Percentiles rank a stretch among this genome's conserved stretches.
Evolutionary conservation across 2,329 filamentous ascomycete genomes (phyloP).

Genomic region (Coniochaeta sp.): DNA sequence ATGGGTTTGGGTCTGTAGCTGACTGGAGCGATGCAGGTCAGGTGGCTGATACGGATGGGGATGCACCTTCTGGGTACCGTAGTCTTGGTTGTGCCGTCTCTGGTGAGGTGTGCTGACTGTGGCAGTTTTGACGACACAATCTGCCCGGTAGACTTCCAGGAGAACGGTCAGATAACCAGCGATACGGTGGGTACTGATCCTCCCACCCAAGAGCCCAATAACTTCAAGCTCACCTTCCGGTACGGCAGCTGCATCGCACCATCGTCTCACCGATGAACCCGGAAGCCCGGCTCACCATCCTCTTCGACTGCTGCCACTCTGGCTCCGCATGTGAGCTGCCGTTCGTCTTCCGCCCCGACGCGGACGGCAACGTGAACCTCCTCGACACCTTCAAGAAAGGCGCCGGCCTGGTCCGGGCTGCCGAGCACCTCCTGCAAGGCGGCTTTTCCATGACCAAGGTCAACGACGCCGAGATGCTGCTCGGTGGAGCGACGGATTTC

Average conservation of each 20-base stretch:
- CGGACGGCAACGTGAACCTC: conserved; percentile 47
- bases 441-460: conserved; percentile 38
- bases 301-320: conserved; percentile 77
- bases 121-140: conserved; percentile 75
- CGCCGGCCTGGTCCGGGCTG: conserved; percentile 38
- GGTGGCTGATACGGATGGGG: conserved; percentile 67
- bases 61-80: conserved; percentile 23
- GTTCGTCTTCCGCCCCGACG: conserved; percentile 64
- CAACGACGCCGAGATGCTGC: conserved; percentile 41
- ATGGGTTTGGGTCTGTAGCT: neutral
- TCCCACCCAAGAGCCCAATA: neutral
- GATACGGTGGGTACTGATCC: conserved; percentile 29
- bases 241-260: conserved; percentile 60
- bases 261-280: conserved; percentile 71
- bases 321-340: conserved; percentile 71
- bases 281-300: conserved; percentile 77
- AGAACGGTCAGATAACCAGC: conserved; percentile 66
- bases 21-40: conserved; percentile 45
- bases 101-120: conserved; percentile 59
- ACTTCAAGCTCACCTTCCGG: neutral
- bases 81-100: neutral
- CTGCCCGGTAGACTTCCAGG: conserved; percentile 67
- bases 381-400: conserved; percentile 49
- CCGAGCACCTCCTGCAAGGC: conserved; percentile 39
- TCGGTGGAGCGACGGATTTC: conserved; percentile 45